These are phyloP conservation scores for Hemisphaericaspora xylofermentans DNA, from an alignment of 1,139 yeast genomes.

Conservation along the genomic window DNA sequence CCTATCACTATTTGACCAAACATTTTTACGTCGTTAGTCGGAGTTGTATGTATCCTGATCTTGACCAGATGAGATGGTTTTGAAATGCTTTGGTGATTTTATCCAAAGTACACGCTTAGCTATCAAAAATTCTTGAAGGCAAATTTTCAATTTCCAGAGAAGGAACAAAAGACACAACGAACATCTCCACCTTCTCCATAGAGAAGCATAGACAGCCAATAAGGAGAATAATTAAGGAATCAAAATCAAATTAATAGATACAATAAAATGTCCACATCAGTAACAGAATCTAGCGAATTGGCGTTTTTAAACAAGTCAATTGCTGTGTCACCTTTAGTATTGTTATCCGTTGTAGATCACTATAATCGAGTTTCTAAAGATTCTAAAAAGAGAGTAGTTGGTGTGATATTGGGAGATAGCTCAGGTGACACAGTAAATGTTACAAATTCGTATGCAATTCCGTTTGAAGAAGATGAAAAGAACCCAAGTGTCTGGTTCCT, in stretches of 20 bases:
- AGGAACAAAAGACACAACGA: no score
- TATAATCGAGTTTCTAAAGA: conserved; percentile 79
- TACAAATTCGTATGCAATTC: conserved; percentile 80
- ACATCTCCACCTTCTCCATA: no score
- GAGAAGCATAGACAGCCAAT: no score
- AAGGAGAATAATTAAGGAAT: no score
- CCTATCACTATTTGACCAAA: conserved; percentile 95
- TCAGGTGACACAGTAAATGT: conserved; percentile 58
- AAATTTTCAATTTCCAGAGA: conserved; percentile 1
- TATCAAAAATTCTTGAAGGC: conserved; percentile 2
- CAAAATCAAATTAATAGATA: neutral
- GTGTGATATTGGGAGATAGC: conserved; percentile 87
- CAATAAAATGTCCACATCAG: conserved; percentile 2
- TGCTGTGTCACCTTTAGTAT: conserved; percentile 92
- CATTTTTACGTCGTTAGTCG: no score
- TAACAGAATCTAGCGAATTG: conserved; percentile 27
- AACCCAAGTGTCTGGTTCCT: conserved; percentile 95
- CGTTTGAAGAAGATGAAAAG: conserved; percentile 95
- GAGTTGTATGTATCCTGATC: neutral
- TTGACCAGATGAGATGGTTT: neutral
- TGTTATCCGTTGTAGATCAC: conserved; percentile 93
- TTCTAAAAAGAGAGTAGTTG: conserved; percentile 80
- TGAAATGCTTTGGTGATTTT: neutral
- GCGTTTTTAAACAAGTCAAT: conserved; percentile 58
- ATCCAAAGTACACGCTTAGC: conserved; percentile 3